Percentiles rank a stretch among this genome's conserved stretches.
These are phyloP conservation scores for Nigrospora sphaerica DNA, from an alignment of 2,329 filamentous ascomycete genomes.

Conservation along the genomic window DNA sequence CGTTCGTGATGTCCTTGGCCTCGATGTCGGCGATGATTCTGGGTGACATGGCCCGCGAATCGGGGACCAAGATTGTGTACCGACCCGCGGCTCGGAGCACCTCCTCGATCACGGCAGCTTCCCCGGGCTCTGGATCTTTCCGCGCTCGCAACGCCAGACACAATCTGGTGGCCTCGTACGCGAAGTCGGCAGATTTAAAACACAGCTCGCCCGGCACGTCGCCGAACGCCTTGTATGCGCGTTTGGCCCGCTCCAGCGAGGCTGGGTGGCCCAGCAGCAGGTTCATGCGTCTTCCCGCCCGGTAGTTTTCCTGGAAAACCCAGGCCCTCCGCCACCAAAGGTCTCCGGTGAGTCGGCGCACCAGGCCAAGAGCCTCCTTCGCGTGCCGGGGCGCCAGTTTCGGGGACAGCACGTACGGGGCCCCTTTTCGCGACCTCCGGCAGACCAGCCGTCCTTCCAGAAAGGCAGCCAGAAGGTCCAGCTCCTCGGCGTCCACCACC, in stretches of 20 bases:
- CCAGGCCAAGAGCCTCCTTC: slow-evolving; percentile 10
- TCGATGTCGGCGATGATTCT: slow-evolving; percentile 17
- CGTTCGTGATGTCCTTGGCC: slow-evolving; percentile 9
- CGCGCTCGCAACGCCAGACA: slow-evolving; percentile 12
- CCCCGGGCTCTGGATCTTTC: slow-evolving; percentile 1
- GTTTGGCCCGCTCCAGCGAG: too few relatives aligned
- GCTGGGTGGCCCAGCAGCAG: too few relatives aligned
- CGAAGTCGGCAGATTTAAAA: too few relatives aligned
- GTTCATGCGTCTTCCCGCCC: slow-evolving; percentile 16
- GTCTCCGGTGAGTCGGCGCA: slow-evolving; percentile 16
- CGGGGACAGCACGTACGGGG: too few relatives aligned
- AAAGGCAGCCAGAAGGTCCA: slow-evolving; percentile 10
- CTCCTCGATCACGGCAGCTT: slow-evolving; percentile 2
- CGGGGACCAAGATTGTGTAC: slow-evolving; percentile 14
- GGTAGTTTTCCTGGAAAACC: slow-evolving; percentile 27
- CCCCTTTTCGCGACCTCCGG: neutral
- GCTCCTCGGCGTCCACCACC: slow-evolving; percentile 3
- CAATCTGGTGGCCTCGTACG: slow-evolving; percentile 6
- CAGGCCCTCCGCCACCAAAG: slow-evolving; percentile 23
- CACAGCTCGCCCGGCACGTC: too few relatives aligned
- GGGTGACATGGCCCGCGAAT: slow-evolving; percentile 16
- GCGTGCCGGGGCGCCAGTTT: too few relatives aligned
- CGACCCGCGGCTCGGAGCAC: slow-evolving; percentile 16
- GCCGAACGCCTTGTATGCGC: too few relatives aligned
- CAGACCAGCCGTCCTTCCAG: slow-evolving; percentile 12